Conservation (phyloP, 2,329 filamentous ascomycete genomes). For the Colletotrichum echinochloae region DNA sequence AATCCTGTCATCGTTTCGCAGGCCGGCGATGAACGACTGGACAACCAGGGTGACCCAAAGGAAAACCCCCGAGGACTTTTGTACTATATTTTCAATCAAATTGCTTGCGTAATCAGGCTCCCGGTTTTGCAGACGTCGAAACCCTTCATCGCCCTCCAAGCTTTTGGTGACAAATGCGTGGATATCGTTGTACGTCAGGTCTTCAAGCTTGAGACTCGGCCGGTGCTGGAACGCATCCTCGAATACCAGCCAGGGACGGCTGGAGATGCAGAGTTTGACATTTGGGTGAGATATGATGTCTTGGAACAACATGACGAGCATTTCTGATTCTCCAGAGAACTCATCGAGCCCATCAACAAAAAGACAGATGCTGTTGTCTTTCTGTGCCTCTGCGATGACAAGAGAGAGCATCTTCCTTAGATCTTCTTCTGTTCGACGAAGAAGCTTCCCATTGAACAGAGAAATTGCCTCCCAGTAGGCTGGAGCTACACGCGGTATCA, state of each 20-base stretch:
- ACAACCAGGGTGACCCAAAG: constrained; percentile 42
- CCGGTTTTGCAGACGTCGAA: background rate
- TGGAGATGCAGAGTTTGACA: constrained; percentile 49
- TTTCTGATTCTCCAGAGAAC: constrained; percentile 34
- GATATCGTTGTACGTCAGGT: constrained; percentile 42
- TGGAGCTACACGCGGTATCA: background rate
- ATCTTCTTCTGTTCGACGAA: background rate
- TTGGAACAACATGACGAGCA: constrained; percentile 28
- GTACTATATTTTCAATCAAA: constrained; percentile 26
- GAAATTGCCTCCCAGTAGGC: constrained; percentile 5
- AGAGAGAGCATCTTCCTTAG: background rate
- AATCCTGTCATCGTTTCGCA: constrained; percentile 29
- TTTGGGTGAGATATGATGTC: constrained; percentile 7
- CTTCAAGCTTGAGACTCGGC: constrained; percentile 36
- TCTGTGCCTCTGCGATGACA: background rate
- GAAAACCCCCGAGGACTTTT: constrained; percentile 40
- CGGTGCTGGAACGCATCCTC: constrained; percentile 33
- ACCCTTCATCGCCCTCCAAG: constrained; percentile 6
- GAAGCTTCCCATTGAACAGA: background rate
- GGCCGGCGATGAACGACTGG: constrained; percentile 33
- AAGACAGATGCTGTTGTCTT: constrained; percentile 36
- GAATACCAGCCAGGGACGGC: constrained; percentile 46
- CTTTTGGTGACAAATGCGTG: constrained; percentile 19
- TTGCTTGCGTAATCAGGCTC: background rate
- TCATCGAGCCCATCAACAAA: constrained; percentile 47